A percentile compares a stretch with the other conserved stretches of the same genome.
phyloP scores from a whole-genome alignment of 129 eudicot species.

The Helianthus tuberosus region DNA sequence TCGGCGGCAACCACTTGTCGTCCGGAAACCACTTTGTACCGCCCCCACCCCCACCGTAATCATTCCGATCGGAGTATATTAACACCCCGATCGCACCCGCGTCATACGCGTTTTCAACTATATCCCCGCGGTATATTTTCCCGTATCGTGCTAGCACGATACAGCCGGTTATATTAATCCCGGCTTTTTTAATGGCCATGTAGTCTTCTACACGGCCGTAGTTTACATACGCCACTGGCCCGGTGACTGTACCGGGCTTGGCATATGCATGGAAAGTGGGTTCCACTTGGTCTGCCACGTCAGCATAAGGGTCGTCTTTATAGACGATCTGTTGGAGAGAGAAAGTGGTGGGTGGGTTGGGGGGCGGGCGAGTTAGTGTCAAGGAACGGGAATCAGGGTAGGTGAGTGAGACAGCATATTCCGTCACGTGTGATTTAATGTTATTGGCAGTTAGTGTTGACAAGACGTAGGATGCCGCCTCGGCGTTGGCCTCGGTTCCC shows the following conservation, averaged over 20 bases:
- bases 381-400: conserved; percentile 64
- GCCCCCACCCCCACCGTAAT: conserved; percentile 72
- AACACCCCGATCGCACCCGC: conserved; percentile 72
- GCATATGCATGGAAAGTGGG: conserved; percentile 84
- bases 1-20: conserved; percentile 86
- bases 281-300: conserved; percentile 55
- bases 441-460: conserved; percentile 59
- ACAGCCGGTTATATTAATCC: conserved; percentile 52
- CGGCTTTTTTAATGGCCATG: conserved; percentile 28
- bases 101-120: conserved; percentile 60
- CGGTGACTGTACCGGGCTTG: conserved; percentile 56
- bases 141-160: conserved; percentile 73
- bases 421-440: conserved; percentile 49
- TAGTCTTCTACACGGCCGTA: conserved; percentile 84
- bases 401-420: conserved; percentile 57
- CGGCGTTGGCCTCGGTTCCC: conserved; percentile 73
- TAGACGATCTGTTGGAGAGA: conserved; percentile 54
- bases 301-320: conserved; percentile 63
- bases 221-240: conserved; percentile 67
- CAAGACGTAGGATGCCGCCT: conserved; percentile 64
- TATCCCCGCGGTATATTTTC: conserved; percentile 70
- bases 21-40: conserved; percentile 68
- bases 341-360: conserved; percentile 41
- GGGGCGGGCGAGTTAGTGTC: conserved; percentile 40
- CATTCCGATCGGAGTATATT: conserved; percentile 67